Evolutionary conservation across 495 filamentous ascomycete genomes (phyloP), one percentile per base, ranked within the genome.

Genomic region (Penicillium canescens): DNA sequence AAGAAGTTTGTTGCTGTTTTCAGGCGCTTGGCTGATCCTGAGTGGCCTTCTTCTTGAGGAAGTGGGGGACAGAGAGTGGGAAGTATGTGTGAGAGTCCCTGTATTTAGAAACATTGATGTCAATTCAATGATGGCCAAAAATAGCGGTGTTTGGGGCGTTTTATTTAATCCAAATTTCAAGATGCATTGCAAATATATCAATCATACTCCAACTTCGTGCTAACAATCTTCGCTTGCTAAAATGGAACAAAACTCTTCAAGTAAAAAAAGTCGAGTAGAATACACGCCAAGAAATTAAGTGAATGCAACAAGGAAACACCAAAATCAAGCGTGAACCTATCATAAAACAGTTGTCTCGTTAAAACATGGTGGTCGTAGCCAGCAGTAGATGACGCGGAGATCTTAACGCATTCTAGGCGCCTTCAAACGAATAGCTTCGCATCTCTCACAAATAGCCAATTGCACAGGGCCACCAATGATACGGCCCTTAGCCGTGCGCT

Each of bases 1-100:
- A 79, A 78, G 54, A 98, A 97, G 73, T 92, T 86, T 68, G 86
- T 97, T 36, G 91, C 89, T 41, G 83, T 92, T 23, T 98, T 90
- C 69, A 79, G 87, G 65, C 82, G 94, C 56, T 73, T 86, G 66
- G 86, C 84, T 62, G 88, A 96, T 77, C 92, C 90, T 3, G 80
- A 80, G 39, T 95, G 88, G 90, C 63, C 71, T 56, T 57, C 71
- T 55, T 57, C 56, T 56, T 70, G 52, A 63, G 16, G 23, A 37
- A 21, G 11, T 26, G 24, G 7, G 18, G 18, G 18, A 18, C 1
- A 9, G 2, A 0, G 7, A 20, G 16, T 26, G 24, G 21, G 41
- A 23, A 37, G 24, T 43, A 26, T 6, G 43, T 39, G 34, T 6
- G 36, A 39, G 11, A 34, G 28, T 26, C 6, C 38, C 14, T 33